Conservation (phyloP, 768 basidiomycete species). For the Naganishia randhawae region DNA sequence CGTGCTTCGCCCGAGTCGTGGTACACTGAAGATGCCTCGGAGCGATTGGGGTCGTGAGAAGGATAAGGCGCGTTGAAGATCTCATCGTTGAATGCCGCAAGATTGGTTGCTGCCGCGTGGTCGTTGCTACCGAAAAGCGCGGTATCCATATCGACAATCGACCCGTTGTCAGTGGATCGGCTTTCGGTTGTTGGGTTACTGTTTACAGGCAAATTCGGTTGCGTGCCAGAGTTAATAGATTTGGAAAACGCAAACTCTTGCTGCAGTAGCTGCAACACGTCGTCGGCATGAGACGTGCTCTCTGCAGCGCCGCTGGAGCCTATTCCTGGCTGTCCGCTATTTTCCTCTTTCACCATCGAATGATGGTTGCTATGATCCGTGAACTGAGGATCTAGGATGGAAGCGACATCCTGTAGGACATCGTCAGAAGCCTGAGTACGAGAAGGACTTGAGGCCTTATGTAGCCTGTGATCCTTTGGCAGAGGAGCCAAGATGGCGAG, state of each 20-base stretch:
- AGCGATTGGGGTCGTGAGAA: not conserved
- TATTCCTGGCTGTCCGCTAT: not conserved
- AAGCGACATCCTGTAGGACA: slow-evolving; percentile 13
- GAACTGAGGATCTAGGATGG: slow-evolving; percentile 14
- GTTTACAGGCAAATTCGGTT: no score
- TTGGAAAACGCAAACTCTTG: not conserved
- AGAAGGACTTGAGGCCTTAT: not conserved
- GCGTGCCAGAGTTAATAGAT: not conserved
- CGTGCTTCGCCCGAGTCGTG: not conserved
- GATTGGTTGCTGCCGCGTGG: slow-evolving; percentile 6
- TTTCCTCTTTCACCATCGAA: not conserved
- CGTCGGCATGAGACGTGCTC: not conserved
- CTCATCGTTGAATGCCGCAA: slow-evolving; percentile 13
- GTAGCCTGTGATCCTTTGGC: not conserved
- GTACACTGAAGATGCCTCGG: slow-evolving; percentile 10
- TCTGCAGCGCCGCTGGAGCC: not conserved
- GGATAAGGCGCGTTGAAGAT: slow-evolving; percentile 6
- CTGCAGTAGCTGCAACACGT: not conserved
- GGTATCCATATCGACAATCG: slow-evolving; percentile 1
- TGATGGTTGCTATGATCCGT: not conserved
- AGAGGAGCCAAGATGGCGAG: slow-evolving; percentile 1
- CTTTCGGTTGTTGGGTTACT: not conserved
- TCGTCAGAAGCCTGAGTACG: slow-evolving; percentile 11
- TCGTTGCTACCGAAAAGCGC: not conserved
- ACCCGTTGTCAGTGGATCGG: not conserved